Conservation (phyloP, 169 alveolate genomes). For the Plasmodium relictum region DNA sequence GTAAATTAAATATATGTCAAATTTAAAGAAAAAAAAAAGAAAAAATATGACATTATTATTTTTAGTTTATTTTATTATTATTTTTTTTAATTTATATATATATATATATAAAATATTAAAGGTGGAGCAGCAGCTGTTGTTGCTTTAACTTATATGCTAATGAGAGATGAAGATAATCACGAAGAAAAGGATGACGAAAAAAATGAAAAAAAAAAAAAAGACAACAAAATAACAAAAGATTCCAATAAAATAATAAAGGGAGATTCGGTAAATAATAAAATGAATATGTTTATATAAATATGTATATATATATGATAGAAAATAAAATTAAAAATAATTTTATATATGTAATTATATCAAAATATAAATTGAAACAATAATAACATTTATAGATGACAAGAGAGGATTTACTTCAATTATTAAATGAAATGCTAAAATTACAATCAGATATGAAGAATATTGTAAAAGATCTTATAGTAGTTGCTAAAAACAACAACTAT, state of each 20-base stretch:
- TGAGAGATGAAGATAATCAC: slow-evolving; percentile 79
- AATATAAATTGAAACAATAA: background rate
- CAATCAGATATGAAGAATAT: slow-evolving; percentile 86
- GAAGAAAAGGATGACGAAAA: slow-evolving; percentile 68
- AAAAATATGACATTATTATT: background rate
- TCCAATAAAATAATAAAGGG: slow-evolving; percentile 51
- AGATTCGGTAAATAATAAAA: slow-evolving; percentile 53
- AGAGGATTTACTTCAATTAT: slow-evolving; percentile 80
- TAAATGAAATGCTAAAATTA: slow-evolving; percentile 80
- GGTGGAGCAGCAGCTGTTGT: slow-evolving; percentile 85
- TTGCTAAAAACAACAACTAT: slow-evolving; percentile 68
- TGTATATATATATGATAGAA: slow-evolving; percentile 4
- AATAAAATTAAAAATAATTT: background rate
- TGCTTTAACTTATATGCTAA: slow-evolving; percentile 80
- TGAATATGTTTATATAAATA: background rate
- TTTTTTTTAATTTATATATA: background rate
- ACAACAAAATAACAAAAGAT: slow-evolving; percentile 27
- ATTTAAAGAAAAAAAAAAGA: background rate
- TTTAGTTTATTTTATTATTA: background rate
- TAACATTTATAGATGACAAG: slow-evolving; percentile 74
- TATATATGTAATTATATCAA: background rate
- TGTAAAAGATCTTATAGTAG: slow-evolving; percentile 78
- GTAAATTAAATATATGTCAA: background rate
- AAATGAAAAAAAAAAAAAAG: slow-evolving; percentile 36
- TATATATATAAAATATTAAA: slow-evolving; percentile 10